These are phyloP conservation scores for Penicillium brasilianum DNA, from an alignment of 2,329 filamentous ascomycete species.

Conservation along the genomic window DNA sequence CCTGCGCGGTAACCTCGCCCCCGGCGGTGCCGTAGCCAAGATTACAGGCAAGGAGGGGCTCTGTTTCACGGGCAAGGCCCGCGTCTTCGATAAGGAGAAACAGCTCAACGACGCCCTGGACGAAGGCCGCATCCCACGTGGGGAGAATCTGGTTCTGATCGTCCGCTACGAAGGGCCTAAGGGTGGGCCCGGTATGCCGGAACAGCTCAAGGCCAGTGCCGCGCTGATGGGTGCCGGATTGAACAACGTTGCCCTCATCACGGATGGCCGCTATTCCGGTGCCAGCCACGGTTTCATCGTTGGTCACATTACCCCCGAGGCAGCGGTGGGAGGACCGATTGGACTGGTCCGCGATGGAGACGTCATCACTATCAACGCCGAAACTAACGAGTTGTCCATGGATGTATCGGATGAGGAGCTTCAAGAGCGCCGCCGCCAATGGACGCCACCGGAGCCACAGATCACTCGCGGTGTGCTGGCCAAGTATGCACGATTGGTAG, in stretches of 20 bases:
- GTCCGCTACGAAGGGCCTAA: constrained; percentile 94
- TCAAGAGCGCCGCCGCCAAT: constrained; percentile 64
- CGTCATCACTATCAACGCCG: constrained; percentile 82
- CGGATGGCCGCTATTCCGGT: constrained; percentile 87
- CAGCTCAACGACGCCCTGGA: constrained; percentile 77
- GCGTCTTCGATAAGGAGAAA: constrained; percentile 85
- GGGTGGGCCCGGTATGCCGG: constrained; percentile 94
- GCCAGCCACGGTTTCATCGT: constrained; percentile 93
- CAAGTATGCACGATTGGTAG: constrained; percentile 86
- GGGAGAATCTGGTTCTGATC: constrained; percentile 84
- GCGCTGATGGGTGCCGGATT: constrained; percentile 92
- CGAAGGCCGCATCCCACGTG: constrained; percentile 69
- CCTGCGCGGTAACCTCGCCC: constrained; percentile 83
- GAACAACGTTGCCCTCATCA: constrained; percentile 86
- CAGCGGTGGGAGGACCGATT: constrained; percentile 85
- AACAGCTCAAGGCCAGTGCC: constrained; percentile 85
- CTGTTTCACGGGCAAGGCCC: constrained; percentile 76
- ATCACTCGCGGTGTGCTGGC: constrained; percentile 84
- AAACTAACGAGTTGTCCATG: constrained; percentile 74
- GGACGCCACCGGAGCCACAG: constrained; percentile 72
- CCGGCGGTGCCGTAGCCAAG: constrained; percentile 88
- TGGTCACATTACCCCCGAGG: constrained; percentile 90
- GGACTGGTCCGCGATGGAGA: constrained; percentile 82
- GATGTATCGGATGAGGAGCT: constrained; percentile 75
- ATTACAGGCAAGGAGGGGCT: constrained; percentile 96